These are phyloP conservation scores for Helotiales sp. DNA, from an alignment of 2,329 filamentous ascomycete genomes.

Conservation along the genomic window DNA sequence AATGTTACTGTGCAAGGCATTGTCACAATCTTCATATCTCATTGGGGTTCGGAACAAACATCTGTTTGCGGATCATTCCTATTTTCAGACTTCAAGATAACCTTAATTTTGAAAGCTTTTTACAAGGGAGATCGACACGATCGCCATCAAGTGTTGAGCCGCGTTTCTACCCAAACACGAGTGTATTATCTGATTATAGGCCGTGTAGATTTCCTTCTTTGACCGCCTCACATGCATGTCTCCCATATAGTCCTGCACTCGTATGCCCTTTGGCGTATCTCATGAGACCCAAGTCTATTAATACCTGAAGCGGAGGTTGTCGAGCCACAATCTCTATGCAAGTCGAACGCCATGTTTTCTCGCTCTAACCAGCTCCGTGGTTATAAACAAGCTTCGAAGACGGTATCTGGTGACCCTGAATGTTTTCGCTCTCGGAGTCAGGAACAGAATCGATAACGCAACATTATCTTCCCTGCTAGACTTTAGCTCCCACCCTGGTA, in stretches of 20 bases:
- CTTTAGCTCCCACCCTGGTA: constrained; percentile 18
- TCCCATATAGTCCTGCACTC: background rate
- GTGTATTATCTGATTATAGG: background rate
- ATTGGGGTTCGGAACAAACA: constrained; percentile 18
- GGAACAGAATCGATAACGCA: constrained; percentile 17
- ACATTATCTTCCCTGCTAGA: constrained; percentile 8
- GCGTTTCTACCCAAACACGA: background rate
- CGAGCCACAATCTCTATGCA: constrained; percentile 7
- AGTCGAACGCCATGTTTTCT: constrained; percentile 25
- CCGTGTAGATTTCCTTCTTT: background rate
- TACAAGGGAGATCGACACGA: background rate
- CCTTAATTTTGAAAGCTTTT: constrained; percentile 15
- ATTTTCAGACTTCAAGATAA: constrained; percentile 22
- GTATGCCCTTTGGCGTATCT: background rate
- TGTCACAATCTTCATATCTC: background rate
- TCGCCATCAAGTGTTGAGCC: background rate
- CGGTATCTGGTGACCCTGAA: constrained; percentile 26
- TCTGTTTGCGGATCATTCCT: constrained; percentile 4
- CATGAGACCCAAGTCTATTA: constrained; percentile 16
- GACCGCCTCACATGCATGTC: background rate
- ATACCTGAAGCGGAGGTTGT: constrained; percentile 1
- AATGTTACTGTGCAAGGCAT: background rate
- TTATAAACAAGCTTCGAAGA: constrained; percentile 23
- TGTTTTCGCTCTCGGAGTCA: constrained; percentile 13
- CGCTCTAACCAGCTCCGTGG: constrained; percentile 1